Evolutionary conservation across 345 rosid species (phyloP).

Genomic region (Hibiscus syriacus): DNA sequence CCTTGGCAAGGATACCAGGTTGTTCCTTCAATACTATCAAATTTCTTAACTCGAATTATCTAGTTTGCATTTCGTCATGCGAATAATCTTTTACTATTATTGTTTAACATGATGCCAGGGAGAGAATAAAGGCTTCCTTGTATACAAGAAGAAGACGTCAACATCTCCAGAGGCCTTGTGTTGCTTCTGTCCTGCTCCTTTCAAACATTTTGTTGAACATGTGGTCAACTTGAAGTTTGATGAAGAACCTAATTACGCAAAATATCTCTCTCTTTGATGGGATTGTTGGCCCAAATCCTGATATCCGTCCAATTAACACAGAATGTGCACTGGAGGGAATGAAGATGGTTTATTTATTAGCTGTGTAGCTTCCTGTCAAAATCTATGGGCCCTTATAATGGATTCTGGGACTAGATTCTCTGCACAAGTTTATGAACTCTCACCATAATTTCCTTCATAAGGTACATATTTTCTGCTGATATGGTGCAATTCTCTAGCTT

Average conservation of each 20-base stretch:
- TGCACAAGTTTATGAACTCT: slow-evolving; percentile 60
- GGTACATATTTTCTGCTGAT: slow-evolving; percentile 21
- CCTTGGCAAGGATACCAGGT: slow-evolving; percentile 88
- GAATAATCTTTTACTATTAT: background rate
- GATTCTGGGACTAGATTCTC: slow-evolving; percentile 60
- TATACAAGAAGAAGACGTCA: slow-evolving; percentile 75
- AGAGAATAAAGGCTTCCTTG: slow-evolving; percentile 65
- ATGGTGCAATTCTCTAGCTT: background rate
- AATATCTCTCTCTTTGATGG: slow-evolving; percentile 62
- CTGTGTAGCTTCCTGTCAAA: slow-evolving; percentile 56
- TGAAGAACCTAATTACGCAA: slow-evolving; percentile 61
- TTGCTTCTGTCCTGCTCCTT: slow-evolving; percentile 55
- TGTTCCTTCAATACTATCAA: slow-evolving; percentile 6
- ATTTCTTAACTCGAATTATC: background rate
- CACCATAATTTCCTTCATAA: slow-evolving; percentile 54
- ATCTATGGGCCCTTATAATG: slow-evolving; percentile 70
- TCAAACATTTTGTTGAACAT: slow-evolving; percentile 52
- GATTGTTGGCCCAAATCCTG: slow-evolving; percentile 47
- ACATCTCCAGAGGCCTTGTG: slow-evolving; percentile 52
- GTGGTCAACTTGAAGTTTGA: slow-evolving; percentile 69
- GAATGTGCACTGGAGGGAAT: slow-evolving; percentile 64
- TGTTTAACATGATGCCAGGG: slow-evolving; percentile 32
- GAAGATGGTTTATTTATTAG: slow-evolving; percentile 65
- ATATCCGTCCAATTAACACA: slow-evolving; percentile 51
- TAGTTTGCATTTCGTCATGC: background rate